These are phyloP conservation scores for Debaryomyces fabryi DNA, from an alignment of 1,139 yeast genomes.

Conservation along the genomic window DNA sequence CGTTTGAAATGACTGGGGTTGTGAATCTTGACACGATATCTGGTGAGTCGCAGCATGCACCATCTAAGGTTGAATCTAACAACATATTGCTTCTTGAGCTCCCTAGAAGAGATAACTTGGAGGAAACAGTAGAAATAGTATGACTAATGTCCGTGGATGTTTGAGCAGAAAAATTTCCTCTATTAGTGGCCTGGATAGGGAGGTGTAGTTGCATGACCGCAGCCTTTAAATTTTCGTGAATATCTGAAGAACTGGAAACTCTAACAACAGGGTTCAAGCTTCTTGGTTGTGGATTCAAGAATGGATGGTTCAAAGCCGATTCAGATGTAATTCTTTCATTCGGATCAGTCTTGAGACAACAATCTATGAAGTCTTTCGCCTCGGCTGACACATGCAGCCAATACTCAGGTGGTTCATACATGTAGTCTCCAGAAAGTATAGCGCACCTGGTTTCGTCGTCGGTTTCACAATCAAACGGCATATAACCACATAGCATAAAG, in stretches of 20 bases:
- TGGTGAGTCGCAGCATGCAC: conserved; percentile 36
- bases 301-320: conserved; percentile 53
- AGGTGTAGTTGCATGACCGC: background rate
- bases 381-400: conserved; percentile 57
- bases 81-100: conserved; percentile 2
- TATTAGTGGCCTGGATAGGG: background rate
- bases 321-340: conserved; percentile 49
- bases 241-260: background rate
- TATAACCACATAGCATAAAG: conserved; percentile 72
- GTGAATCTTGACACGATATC: conserved; percentile 31
- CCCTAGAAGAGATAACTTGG: conserved; percentile 8
- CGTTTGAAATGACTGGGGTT: conserved; percentile 25
- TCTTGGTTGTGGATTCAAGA: conserved; percentile 23
- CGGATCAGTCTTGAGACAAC: conserved; percentile 56
- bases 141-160: conserved; percentile 2
- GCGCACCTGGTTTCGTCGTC: conserved; percentile 71
- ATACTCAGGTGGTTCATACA: conserved; percentile 61
- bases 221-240: background rate
- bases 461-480: conserved; percentile 79
- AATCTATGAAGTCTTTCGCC: conserved; percentile 61
- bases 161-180: background rate
- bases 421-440: conserved; percentile 56
- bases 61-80: conserved; percentile 25
- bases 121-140: conserved; percentile 5
- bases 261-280: too few species aligned